Conservation (phyloP, 1,284 basidiomycete species). For the Papiliotrema laurentii region DNA sequence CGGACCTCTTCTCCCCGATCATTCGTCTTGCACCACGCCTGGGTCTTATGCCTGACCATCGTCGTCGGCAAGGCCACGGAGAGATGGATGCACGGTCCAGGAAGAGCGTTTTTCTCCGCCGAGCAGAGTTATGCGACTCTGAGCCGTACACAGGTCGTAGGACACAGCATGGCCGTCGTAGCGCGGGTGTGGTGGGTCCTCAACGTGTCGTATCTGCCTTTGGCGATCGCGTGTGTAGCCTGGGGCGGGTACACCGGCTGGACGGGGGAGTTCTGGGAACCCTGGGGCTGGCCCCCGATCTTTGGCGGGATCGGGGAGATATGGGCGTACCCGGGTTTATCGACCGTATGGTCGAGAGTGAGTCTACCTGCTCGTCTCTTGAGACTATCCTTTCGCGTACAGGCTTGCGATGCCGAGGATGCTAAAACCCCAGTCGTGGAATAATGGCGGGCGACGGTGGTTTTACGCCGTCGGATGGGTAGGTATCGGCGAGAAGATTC, state of each 20-base stretch:
- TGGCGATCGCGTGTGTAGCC: constrained; percentile 8
- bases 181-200: constrained; percentile 9
- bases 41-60: constrained; percentile 11
- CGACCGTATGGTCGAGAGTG: constrained; percentile 21
- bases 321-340: constrained; percentile 17
- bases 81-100: neutral
- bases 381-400: no score
- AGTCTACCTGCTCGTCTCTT: no score
- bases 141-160: constrained; percentile 6
- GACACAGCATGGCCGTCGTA: constrained; percentile 11
- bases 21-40: constrained; percentile 14
- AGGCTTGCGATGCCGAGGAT: constrained; percentile 9
- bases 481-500: constrained; percentile 32
- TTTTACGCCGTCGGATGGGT: constrained; percentile 32
- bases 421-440: neutral
- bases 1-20: constrained; percentile 15
- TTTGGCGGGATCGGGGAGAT: constrained; percentile 23
- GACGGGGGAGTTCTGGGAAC: constrained; percentile 33
- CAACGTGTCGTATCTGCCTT: neutral
- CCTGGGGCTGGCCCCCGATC: constrained; percentile 41
- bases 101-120: constrained; percentile 24
- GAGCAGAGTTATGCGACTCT: constrained; percentile 8
- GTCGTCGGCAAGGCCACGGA: constrained; percentile 20
- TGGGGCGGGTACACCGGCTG: constrained; percentile 31
- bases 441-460: neutral